Evolutionary conservation across 1,139 yeast species (phyloP).

Genomic region (Kazachstania sp.): DNA sequence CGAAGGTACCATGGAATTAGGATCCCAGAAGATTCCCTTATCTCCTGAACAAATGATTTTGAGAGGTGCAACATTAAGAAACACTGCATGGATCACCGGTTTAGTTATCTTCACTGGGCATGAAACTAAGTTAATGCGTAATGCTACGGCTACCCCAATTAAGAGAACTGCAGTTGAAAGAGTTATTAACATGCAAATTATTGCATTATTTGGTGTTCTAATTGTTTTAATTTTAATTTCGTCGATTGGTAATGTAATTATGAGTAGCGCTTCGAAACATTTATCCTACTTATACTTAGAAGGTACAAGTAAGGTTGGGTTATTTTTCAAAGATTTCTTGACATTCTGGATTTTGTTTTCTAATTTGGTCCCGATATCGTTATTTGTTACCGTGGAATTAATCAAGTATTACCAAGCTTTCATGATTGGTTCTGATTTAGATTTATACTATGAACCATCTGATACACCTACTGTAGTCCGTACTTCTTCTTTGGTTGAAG

Average conservation of each 20-base stretch:
- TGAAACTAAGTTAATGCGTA: slow-evolving; percentile 95
- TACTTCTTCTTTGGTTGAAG: slow-evolving; percentile 92
- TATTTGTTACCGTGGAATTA: slow-evolving; percentile 91
- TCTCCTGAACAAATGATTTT: slow-evolving; percentile 84
- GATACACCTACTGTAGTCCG: slow-evolving; percentile 95
- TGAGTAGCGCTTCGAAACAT: slow-evolving; percentile 43
- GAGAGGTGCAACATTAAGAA: slow-evolving; percentile 92
- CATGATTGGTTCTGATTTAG: slow-evolving; percentile 89
- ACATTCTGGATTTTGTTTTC: slow-evolving; percentile 96
- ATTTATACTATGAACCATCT: slow-evolving; percentile 76
- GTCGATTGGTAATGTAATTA: slow-evolving; percentile 79
- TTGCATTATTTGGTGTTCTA: slow-evolving; percentile 76
- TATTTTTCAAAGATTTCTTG: slow-evolving; percentile 78
- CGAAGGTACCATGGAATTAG: slow-evolving; percentile 74
- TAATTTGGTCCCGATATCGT: slow-evolving; percentile 87
- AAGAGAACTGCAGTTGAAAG: slow-evolving; percentile 96
- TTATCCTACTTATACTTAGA: slow-evolving; percentile 60
- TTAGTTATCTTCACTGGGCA: slow-evolving; percentile 94
- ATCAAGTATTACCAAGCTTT: slow-evolving; percentile 93
- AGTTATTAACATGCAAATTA: slow-evolving; percentile 83
- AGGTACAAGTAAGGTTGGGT: slow-evolving; percentile 57
- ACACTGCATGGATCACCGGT: slow-evolving; percentile 94
- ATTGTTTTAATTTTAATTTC: slow-evolving; percentile 70
- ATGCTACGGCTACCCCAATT: slow-evolving; percentile 97
- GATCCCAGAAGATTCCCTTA: slow-evolving; percentile 55